Conservation (phyloP, 2,329 filamentous ascomycete genomes). For the Ceratocystis cubensis region DNA sequence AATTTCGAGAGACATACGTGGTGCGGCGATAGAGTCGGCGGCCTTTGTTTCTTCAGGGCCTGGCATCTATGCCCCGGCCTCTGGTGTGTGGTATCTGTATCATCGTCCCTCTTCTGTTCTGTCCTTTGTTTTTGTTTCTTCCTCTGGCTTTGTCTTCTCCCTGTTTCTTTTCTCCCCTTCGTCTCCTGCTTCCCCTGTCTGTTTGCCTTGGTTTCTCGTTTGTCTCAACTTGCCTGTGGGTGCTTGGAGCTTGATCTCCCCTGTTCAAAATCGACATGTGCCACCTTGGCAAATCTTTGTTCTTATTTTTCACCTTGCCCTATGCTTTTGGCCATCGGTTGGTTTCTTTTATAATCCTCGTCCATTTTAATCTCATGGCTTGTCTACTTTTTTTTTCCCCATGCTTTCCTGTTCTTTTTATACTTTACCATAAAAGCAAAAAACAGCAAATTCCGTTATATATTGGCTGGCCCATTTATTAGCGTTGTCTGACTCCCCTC, state of each 20-base stretch:
- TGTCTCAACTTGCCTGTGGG: not conserved
- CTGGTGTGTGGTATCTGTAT: not conserved
- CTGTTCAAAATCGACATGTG: not conserved
- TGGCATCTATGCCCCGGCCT: not conserved
- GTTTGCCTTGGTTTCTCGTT: not conserved
- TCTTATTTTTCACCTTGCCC: conserved; percentile 12
- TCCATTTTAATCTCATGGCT: not conserved
- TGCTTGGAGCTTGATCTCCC: conserved; percentile 1
- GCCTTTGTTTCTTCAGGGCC: not conserved
- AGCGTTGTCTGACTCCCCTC: not conserved
- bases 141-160: not conserved
- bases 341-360: conserved; percentile 9
- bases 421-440: not conserved
- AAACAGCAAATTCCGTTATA: not conserved
- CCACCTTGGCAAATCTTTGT: conserved; percentile 9
- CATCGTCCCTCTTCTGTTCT: conserved; percentile 1
- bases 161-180: not conserved
- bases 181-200: not conserved
- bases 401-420: conserved; percentile 14
- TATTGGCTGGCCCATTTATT: conserved; percentile 13
- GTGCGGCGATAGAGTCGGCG: not conserved
- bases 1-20: not conserved
- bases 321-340: not conserved
- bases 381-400: not conserved
- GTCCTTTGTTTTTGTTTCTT: not conserved